These are phyloP conservation scores for Rosa multiflora DNA, from an alignment of 306 rosid species.

Conservation along the genomic window DNA sequence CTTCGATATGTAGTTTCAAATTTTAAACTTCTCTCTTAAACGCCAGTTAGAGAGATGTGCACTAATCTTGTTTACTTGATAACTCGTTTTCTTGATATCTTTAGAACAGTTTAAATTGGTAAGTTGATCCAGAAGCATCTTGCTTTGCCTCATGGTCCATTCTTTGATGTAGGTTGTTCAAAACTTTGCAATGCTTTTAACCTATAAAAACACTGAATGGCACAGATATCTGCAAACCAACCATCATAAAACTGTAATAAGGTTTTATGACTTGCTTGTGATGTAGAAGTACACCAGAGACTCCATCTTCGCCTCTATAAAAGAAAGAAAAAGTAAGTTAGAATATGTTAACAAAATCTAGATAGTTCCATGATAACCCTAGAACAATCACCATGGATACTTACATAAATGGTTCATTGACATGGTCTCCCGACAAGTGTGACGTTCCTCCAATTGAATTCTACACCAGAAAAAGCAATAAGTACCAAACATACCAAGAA, in stretches of 20 bases:
- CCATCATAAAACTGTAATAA: slow-evolving; percentile 67
- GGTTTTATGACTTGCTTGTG: slow-evolving; percentile 99
- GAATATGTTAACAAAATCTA: slow-evolving; percentile 13
- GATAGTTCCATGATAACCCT: not conserved
- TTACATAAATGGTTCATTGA: slow-evolving; percentile 89
- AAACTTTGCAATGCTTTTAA: slow-evolving; percentile 9
- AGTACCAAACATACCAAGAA: slow-evolving; percentile 28
- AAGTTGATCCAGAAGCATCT: slow-evolving; percentile 4
- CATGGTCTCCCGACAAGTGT: slow-evolving; percentile 84
- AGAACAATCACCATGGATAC: slow-evolving; percentile 26
- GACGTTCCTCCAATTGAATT: slow-evolving; percentile 96
- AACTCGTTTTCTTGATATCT: not conserved
- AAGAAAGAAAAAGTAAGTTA: slow-evolving; percentile 20
- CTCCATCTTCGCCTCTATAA: slow-evolving; percentile 91
- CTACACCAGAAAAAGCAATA: slow-evolving; percentile 49
- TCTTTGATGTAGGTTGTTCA: not conserved
- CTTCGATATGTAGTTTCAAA: not conserved
- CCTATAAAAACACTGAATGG: slow-evolving; percentile 35
- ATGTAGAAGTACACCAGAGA: slow-evolving; percentile 95
- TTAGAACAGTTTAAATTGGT: not conserved
- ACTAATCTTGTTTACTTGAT: not conserved
- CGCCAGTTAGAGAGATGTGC: not conserved
- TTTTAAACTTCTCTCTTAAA: not conserved
- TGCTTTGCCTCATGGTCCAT: not conserved
- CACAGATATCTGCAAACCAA: slow-evolving; percentile 87